A percentile compares a stretch with the other conserved stretches of the same genome.
These are phyloP conservation scores for Reutealis trisperma DNA, from an alignment of 345 rosid species.

Conservation along the genomic window DNA sequence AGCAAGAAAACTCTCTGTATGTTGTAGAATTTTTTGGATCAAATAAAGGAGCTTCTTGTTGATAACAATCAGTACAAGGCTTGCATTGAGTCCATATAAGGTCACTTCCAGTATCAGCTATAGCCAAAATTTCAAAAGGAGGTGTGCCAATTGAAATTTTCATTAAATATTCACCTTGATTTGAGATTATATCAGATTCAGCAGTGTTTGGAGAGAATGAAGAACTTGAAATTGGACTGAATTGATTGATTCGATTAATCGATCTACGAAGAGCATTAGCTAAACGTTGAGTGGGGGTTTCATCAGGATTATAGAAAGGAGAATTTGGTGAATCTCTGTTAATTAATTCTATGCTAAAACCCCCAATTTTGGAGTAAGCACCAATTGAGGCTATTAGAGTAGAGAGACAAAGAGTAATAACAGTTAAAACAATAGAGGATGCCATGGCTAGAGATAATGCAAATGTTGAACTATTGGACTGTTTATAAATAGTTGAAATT, in stretches of 20 bases:
- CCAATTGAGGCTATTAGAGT: neutral
- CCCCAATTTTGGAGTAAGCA: conserved; percentile 4
- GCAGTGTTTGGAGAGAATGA: neutral
- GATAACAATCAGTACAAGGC: conserved; percentile 17
- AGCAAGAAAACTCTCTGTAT: conserved; percentile 13
- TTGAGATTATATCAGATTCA: neutral
- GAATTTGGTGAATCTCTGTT: conserved; percentile 36
- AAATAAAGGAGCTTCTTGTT: conserved; percentile 21
- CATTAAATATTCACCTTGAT: conserved; percentile 22
- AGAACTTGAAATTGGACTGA: neutral
- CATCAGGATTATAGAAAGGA: conserved; percentile 24
- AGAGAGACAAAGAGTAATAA: neutral
- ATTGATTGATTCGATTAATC: conserved; percentile 1
- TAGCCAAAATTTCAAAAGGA: conserved; percentile 5
- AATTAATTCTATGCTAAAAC: conserved; percentile 30
- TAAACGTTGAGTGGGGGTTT: conserved; percentile 1
- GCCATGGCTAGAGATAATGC: neutral
- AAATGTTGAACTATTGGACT: neutral
- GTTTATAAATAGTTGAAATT: neutral
- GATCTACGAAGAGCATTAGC: conserved; percentile 21
- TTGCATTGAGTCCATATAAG: conserved; percentile 31
- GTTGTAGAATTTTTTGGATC: conserved; percentile 38
- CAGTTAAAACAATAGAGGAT: neutral
- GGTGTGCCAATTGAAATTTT: conserved; percentile 24
- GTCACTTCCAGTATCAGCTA: conserved; percentile 33